Evolutionary conservation across 805 yeast species (phyloP), one percentile per base, ranked within the genome.

Genomic region (Sugiyamaella qingdaonensis): DNA sequence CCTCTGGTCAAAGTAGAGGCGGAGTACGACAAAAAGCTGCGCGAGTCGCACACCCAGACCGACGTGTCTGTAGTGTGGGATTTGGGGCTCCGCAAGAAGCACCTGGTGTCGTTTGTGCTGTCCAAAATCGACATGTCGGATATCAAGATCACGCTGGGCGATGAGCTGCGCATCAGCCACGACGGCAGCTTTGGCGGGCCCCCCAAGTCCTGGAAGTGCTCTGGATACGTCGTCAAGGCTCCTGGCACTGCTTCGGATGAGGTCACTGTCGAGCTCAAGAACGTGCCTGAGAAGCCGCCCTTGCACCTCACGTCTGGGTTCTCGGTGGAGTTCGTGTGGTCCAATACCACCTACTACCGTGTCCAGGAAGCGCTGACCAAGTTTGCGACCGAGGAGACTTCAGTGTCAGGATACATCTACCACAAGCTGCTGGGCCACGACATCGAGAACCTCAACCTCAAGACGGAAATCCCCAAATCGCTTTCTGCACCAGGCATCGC

Each of bases 241-340:
- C 96, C 96, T 8, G 79, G 79, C 60, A 74, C 85, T 35, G 71
- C 73, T 44, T 80, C 79, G 46, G 91, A 85, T 58, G 84, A 80
- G 49, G 84, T 84, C 61, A 84, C 91, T 0, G 69, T 89, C 46
- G 96, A 89, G 66, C 73, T 90, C 56, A 70, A 67, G 43, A 72
- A 79, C 1, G 14, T 18, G 8, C 44, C 24, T 18, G 64, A 55
- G 1, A 63, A 68, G 1, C 71, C 74, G 2, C 87, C 89, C 0
- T 78, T 84, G 1, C 75, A 83, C 55, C 64, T 78, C 36, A 77
- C 78, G 1, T 75, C 80, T 3, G 88, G 84, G 19, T 91, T 88
- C 66, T 81, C 91, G 1, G 90, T 91, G 0, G 92, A 88, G 61
- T 86, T 88, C 65, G 88, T 86, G 49, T 91, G 97, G 97, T 86